phyloP scores from a whole-genome alignment of 2,329 filamentous ascomycete species.

The Blastomyces parvus region DNA sequence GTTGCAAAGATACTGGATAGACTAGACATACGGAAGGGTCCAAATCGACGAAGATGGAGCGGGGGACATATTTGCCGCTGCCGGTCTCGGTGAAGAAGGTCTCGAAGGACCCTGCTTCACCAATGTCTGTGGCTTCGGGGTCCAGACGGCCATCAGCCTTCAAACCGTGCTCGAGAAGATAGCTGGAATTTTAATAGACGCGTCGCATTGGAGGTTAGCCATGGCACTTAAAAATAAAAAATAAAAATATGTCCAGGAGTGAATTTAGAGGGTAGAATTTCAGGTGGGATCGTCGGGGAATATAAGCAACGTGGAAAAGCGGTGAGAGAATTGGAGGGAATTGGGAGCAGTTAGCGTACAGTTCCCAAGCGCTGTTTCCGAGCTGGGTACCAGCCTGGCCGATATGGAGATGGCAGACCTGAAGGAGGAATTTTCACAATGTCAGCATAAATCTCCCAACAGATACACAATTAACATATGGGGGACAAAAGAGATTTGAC shows the following conservation, averaged over 20 bases:
- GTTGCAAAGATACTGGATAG: not conserved
- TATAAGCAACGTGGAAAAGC: constrained; percentile 6
- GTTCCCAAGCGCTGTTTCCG: constrained; percentile 59
- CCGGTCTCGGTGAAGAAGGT: constrained; percentile 59
- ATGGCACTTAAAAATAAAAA: not conserved
- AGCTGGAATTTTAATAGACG: constrained; percentile 33
- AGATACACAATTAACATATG: not conserved
- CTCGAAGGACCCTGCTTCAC: constrained; percentile 50
- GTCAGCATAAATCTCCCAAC: constrained; percentile 5
- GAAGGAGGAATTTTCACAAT: not conserved
- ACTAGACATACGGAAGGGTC: constrained; percentile 49
- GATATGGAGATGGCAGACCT: constrained; percentile 60
- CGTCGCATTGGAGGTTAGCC: not conserved
- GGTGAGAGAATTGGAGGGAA: constrained; percentile 17
- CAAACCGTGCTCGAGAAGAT: constrained; percentile 58
- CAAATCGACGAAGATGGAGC: constrained; percentile 58
- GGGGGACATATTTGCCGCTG: constrained; percentile 57
- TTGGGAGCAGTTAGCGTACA: constrained; percentile 48
- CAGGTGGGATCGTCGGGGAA: not conserved
- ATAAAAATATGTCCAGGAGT: too few relatives aligned
- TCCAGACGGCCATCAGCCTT: constrained; percentile 51
- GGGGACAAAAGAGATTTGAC: not conserved
- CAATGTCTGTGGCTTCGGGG: constrained; percentile 44
- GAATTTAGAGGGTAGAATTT: not conserved
- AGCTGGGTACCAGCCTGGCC: constrained; percentile 60